A percentile compares a stretch with the other conserved stretches of the same genome.
Evolutionary conservation across 805 yeast species (phyloP).

Genomic region (Lachancea fermentati): DNA sequence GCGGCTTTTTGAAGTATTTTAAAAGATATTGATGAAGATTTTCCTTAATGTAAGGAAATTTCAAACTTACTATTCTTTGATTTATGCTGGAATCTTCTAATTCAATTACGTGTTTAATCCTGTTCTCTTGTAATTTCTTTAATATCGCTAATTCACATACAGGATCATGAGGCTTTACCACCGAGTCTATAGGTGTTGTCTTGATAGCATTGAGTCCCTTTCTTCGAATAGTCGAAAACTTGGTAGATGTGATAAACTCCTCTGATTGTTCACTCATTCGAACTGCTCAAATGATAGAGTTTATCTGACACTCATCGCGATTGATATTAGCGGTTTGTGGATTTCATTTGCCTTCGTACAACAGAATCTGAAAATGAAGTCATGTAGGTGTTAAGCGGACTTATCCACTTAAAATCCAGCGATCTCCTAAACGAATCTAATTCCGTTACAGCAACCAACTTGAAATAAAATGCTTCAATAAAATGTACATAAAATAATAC

Average conservation of each 20-base stretch:
- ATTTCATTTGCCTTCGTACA: too few relatives aligned
- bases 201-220: conserved; percentile 17
- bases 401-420: too few relatives aligned
- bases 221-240: conserved; percentile 22
- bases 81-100: conserved; percentile 11
- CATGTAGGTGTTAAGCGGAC: too few relatives aligned
- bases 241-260: conserved; percentile 13
- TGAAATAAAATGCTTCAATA: background rate
- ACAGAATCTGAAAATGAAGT: too few relatives aligned
- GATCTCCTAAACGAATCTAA: too few relatives aligned
- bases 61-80: conserved; percentile 4
- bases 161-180: conserved; percentile 28
- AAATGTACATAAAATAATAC: background rate
- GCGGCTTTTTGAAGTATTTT: conserved; percentile 7
- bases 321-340: too few relatives aligned
- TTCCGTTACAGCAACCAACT: too few relatives aligned
- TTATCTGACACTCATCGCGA: too few relatives aligned
- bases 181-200: conserved; percentile 20
- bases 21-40: conserved; percentile 10
- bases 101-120: conserved; percentile 14
- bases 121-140: conserved; percentile 10
- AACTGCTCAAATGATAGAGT: too few relatives aligned
- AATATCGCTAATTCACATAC: conserved; percentile 21
- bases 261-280: background rate
- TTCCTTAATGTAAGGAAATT: conserved; percentile 10